phyloP scores from a whole-genome alignment of 495 filamentous ascomycete genomes.

The Neurospora tetraspora region DNA sequence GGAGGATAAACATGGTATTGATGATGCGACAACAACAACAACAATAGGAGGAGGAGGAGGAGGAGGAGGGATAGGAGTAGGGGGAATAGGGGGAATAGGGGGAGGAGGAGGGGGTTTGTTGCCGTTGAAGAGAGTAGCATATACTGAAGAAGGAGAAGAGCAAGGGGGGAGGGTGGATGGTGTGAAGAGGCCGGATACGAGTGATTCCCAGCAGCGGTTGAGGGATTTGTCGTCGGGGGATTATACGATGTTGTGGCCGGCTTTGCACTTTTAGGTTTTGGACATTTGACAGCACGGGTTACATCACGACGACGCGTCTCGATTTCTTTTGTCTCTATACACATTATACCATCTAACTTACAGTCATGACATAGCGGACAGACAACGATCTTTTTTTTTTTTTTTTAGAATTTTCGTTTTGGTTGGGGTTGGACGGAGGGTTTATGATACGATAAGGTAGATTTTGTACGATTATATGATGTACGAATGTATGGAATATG shows the following conservation, averaged over 20 bases:
- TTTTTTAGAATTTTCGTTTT: background rate
- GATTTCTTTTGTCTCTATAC: background rate
- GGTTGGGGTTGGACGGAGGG: background rate
- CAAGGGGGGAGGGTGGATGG: background rate
- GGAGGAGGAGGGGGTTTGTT: background rate
- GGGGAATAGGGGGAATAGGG: background rate
- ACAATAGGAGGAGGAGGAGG: background rate
- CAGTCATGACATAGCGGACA: too few relatives aligned
- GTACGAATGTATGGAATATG: background rate
- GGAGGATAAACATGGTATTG: slow-evolving; percentile 28
- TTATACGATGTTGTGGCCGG: slow-evolving; percentile 27
- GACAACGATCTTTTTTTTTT: too few relatives aligned
- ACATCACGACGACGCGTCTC: background rate
- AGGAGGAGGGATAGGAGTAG: too few relatives aligned
- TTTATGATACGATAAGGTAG: background rate
- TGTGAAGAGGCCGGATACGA: slow-evolving; percentile 7
- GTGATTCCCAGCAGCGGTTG: slow-evolving; percentile 12
- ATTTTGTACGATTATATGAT: background rate
- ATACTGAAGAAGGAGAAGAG: slow-evolving; percentile 6
- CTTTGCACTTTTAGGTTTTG: slow-evolving; percentile 16
- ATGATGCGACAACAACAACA: slow-evolving; percentile 5
- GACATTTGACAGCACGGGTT: background rate
- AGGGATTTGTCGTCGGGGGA: slow-evolving; percentile 14
- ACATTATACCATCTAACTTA: background rate
- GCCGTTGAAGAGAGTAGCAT: slow-evolving; percentile 13